Conservation (phyloP, 208 protist species). For the Trichomonas tenax region DNA sequence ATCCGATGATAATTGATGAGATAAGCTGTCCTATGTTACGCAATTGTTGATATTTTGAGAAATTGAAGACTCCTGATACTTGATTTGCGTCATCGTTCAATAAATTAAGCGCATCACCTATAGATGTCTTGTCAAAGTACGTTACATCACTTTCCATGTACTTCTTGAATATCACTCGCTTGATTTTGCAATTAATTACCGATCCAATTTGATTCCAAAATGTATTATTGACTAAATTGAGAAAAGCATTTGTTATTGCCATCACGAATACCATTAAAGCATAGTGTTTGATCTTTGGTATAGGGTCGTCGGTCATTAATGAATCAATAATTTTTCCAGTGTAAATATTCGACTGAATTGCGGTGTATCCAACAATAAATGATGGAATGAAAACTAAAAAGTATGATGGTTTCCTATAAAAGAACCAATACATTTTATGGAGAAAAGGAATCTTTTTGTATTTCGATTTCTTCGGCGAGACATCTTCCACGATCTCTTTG, state of each 20-base stretch:
- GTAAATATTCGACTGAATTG: neutral
- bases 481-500: neutral
- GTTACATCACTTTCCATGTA: neutral
- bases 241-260: neutral
- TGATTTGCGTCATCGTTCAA: neutral
- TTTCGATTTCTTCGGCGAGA: neutral
- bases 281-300: neutral
- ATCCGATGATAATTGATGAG: neutral
- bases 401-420: neutral
- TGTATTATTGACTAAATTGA: neutral
- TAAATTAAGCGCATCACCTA: neutral
- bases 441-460: neutral
- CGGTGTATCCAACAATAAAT: neutral
- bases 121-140: neutral
- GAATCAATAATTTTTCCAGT: neutral
- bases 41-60: neutral
- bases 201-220: neutral
- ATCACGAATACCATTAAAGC: neutral
- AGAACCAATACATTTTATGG: conserved; percentile 1
- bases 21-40: neutral
- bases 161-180: neutral
- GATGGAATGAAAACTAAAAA: conserved; percentile 3
- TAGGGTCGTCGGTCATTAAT: neutral
- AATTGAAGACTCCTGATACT: neutral
- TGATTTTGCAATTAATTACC: neutral